phyloP scores from a whole-genome alignment of 1,284 basidiomycete species.

The Porogramme epimiltina region DNA sequence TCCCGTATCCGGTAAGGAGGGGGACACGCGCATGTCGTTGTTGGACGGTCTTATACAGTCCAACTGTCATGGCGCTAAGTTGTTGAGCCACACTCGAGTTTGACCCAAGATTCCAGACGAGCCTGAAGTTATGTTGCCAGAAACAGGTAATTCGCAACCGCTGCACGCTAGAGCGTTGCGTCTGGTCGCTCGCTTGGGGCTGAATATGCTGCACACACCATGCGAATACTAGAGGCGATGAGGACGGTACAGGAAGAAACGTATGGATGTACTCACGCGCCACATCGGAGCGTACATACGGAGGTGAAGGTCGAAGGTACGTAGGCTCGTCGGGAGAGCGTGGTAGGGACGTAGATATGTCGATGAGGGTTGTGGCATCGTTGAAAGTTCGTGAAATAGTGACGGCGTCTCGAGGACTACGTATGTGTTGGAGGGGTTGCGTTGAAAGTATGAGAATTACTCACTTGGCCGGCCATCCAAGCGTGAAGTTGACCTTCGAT shows the following conservation, averaged over 20 bases:
- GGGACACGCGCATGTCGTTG: slow-evolving; percentile 78
- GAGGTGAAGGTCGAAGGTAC: slow-evolving; percentile 92
- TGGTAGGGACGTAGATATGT: slow-evolving; percentile 95
- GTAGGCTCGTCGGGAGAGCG: slow-evolving; percentile 90
- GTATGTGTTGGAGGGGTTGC: slow-evolving; percentile 11
- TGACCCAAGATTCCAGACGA: slow-evolving; percentile 80
- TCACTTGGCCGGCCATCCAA: slow-evolving; percentile 97
- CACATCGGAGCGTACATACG: slow-evolving; percentile 92
- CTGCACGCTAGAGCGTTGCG: slow-evolving; percentile 36
- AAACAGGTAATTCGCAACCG: slow-evolving; percentile 84
- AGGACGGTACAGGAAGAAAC: neutral
- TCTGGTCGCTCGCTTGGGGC: slow-evolving; percentile 39
- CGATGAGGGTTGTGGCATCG: slow-evolving; percentile 83
- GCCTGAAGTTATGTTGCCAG: slow-evolving; percentile 95
- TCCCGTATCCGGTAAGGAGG: slow-evolving; percentile 77
- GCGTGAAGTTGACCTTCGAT: slow-evolving; percentile 84
- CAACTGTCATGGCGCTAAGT: slow-evolving; percentile 79
- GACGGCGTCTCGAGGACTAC: slow-evolving; percentile 88
- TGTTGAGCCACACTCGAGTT: slow-evolving; percentile 64
- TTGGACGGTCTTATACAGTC: slow-evolving; percentile 77
- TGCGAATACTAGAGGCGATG: slow-evolving; percentile 68
- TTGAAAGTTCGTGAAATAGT: slow-evolving; percentile 87
- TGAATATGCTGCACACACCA: slow-evolving; percentile 86
- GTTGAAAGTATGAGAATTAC: slow-evolving; percentile 30
- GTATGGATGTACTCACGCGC: slow-evolving; percentile 52